These are phyloP conservation scores for Puccinia horiana DNA, from an alignment of 1,284 basidiomycete species.

Conservation along the genomic window DNA sequence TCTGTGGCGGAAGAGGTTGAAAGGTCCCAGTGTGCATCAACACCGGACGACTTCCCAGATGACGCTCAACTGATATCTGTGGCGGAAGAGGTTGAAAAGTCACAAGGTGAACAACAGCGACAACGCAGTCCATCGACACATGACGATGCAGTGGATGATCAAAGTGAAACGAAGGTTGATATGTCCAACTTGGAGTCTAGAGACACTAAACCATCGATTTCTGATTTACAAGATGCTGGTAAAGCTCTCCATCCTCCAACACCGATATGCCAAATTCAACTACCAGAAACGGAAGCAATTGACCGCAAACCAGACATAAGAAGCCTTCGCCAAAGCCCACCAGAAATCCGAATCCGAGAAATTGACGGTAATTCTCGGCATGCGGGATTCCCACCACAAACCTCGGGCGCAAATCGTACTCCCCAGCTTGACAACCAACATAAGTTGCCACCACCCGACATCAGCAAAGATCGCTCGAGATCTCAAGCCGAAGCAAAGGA, in stretches of 20 bases:
- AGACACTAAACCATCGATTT: not conserved
- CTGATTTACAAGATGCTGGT: not conserved
- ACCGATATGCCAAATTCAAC: not conserved
- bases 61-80: not conserved
- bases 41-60: constrained; percentile 8
- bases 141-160: not conserved
- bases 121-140: not conserved
- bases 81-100: constrained; percentile 8
- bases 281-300: not conserved
- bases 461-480: not conserved
- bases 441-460: not conserved
- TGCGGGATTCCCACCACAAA: not conserved
- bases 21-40: constrained; percentile 12
- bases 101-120: not conserved
- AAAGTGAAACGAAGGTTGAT: constrained; percentile 1
- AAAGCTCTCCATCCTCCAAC: not conserved
- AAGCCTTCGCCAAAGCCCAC: not conserved
- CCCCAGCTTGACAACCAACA: not conserved
- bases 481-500: not conserved
- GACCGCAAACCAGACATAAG: not conserved
- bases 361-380: constrained; percentile 3
- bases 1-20: constrained; percentile 4
- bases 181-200: not conserved
- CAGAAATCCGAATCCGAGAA: not conserved
- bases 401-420: not conserved